Evolutionary conservation across 257 asterid genomes (phyloP).

Genomic region (Solanum peruvianum): DNA sequence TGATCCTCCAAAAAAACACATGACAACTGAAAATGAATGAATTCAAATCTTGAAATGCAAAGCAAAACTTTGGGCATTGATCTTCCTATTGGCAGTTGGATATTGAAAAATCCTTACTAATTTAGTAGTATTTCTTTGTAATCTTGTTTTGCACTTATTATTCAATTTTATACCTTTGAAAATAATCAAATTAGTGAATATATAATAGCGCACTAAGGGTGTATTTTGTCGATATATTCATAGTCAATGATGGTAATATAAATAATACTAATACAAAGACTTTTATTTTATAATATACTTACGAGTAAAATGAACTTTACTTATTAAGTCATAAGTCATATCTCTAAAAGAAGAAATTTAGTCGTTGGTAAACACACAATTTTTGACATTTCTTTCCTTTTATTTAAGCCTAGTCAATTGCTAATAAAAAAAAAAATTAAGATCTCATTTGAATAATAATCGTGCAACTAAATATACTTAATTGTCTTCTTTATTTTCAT

Average conservation of each 20-base stretch:
- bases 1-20: fast-evolving
- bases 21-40: no score
- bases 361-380: neutral
- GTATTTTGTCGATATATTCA: neutral
- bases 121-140: neutral
- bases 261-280: neutral
- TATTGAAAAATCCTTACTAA: neutral
- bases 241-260: no score
- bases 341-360: no score
- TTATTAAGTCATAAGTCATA: neutral
- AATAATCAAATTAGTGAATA: neutral
- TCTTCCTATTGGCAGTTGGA: neutral
- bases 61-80: neutral
- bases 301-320: neutral
- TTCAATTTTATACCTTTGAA: no score
- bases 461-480: neutral
- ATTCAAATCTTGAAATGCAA: neutral
- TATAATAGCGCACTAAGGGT: neutral
- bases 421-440: neutral
- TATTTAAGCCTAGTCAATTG: neutral
- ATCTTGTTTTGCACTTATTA: neutral
- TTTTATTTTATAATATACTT: neutral
- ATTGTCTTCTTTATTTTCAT: no score
- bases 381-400: neutral
- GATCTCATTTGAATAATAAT: neutral